phyloP scores from a whole-genome alignment of 805 yeast species.

The Zygosaccharomyces pseudorouxii region DNA sequence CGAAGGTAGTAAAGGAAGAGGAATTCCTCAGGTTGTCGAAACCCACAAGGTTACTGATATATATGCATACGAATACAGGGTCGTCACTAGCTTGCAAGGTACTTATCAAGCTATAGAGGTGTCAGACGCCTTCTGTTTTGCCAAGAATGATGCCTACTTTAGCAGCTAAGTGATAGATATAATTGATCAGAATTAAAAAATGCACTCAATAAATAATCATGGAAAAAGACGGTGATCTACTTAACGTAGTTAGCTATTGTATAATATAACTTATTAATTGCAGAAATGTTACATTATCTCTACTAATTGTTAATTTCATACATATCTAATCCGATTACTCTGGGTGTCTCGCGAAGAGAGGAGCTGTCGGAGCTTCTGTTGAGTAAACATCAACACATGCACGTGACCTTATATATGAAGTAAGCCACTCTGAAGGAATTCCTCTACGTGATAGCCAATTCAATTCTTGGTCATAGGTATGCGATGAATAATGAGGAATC shows the following conservation, averaged over 20 bases:
- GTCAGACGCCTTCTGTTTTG: slow-evolving; percentile 75
- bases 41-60: slow-evolving; percentile 56
- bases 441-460: slow-evolving; percentile 8
- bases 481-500: not conserved
- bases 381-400: not conserved
- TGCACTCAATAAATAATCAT: not conserved
- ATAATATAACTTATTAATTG: slow-evolving; percentile 1
- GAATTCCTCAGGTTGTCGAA: slow-evolving; percentile 57
- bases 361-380: not conserved
- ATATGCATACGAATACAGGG: slow-evolving; percentile 60
- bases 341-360: not conserved
- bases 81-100: slow-evolving; percentile 82
- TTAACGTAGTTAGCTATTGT: slow-evolving; percentile 4
- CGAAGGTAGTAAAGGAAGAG: slow-evolving; percentile 38
- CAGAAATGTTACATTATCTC: not conserved
- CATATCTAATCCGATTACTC: not conserved
- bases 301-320: not conserved
- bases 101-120: slow-evolving; percentile 88
- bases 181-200: not conserved
- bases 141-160: slow-evolving; percentile 39
- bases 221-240: slow-evolving; percentile 1
- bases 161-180: slow-evolving; percentile 12
- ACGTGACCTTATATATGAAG: not conserved
- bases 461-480: slow-evolving; percentile 6
- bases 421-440: slow-evolving; percentile 5